Evolutionary conservation across 352 stramenopile genomes (phyloP).

Genomic region (Phytophthora ohioensis): DNA sequence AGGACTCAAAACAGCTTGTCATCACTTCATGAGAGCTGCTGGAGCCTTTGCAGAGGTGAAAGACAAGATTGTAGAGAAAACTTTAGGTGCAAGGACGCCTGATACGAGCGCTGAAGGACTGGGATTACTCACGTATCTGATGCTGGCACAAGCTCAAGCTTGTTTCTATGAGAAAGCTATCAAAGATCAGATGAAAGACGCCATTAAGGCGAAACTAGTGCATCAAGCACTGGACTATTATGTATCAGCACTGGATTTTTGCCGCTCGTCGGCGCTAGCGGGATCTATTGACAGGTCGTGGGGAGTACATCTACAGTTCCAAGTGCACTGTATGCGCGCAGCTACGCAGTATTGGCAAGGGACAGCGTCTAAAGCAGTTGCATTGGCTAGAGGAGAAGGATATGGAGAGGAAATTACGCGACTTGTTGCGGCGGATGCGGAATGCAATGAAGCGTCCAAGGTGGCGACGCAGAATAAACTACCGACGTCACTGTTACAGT

Average conservation of each 20-base stretch:
- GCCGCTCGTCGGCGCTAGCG: constrained; percentile 56
- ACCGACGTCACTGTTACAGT: constrained; percentile 63
- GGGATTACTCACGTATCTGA: constrained; percentile 73
- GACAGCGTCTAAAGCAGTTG: constrained; percentile 67
- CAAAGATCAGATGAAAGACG: constrained; percentile 88
- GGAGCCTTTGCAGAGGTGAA: constrained; percentile 77
- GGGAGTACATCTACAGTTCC: constrained; percentile 72
- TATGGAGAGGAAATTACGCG: constrained; percentile 85
- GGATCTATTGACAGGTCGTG: constrained; percentile 72
- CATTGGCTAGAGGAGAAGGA: constrained; percentile 58
- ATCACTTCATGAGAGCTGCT: constrained; percentile 88
- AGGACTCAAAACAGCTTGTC: constrained; percentile 85
- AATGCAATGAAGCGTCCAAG: constrained; percentile 69
- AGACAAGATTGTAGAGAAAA: constrained; percentile 57
- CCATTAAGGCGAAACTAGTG: constrained; percentile 86
- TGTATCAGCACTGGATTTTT: constrained; percentile 61
- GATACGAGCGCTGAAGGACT: constrained; percentile 76
- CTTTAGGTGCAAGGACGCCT: constrained; percentile 51
- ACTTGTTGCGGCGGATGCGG: constrained; percentile 57
- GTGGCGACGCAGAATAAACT: constrained; percentile 70
- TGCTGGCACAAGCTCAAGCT: constrained; percentile 89
- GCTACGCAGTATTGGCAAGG: constrained; percentile 84
- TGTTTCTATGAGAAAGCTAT: constrained; percentile 94
- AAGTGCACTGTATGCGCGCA: constrained; percentile 75
- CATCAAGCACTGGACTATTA: constrained; percentile 82